Conservation (phyloP, 306 rosid genomes). For the Sesbania bispinosa region DNA sequence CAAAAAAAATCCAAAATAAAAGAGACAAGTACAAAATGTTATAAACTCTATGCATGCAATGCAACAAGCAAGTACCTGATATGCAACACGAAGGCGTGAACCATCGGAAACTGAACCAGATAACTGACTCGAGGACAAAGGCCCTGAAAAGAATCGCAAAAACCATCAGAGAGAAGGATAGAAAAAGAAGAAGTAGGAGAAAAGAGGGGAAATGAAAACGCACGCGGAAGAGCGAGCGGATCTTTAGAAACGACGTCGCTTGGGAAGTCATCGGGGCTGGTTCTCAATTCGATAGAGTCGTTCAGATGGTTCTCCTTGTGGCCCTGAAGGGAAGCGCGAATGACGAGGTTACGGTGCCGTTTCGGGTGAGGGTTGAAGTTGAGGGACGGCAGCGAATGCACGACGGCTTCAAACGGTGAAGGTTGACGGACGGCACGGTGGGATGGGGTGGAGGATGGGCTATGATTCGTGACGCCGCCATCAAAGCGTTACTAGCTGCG, state of each 20-base stretch:
- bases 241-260: constrained; percentile 51
- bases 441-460: constrained; percentile 20
- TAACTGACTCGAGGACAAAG: constrained; percentile 57
- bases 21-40: not conserved
- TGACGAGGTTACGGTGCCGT: constrained; percentile 32
- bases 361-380: constrained; percentile 23
- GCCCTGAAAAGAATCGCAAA: constrained; percentile 45
- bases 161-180: not conserved
- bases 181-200: not conserved
- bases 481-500: not conserved
- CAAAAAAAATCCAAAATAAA: not conserved
- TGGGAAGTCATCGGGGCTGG: constrained; percentile 11
- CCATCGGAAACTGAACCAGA: constrained; percentile 54
- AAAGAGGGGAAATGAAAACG: not conserved
- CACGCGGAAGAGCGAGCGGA: constrained; percentile 53
- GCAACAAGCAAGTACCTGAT: constrained; percentile 55
- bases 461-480: constrained; percentile 46
- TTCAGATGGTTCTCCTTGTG: constrained; percentile 22
- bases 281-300: constrained; percentile 36
- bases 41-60: not conserved
- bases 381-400: not conserved
- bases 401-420: constrained; percentile 15
- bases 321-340: constrained; percentile 29
- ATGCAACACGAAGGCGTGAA: constrained; percentile 81
- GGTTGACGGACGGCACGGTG: constrained; percentile 19